Evolutionary conservation across 768 basidiomycete species (phyloP), one percentile per base, ranked within the genome.

Genomic region (Russula virescens): DNA sequence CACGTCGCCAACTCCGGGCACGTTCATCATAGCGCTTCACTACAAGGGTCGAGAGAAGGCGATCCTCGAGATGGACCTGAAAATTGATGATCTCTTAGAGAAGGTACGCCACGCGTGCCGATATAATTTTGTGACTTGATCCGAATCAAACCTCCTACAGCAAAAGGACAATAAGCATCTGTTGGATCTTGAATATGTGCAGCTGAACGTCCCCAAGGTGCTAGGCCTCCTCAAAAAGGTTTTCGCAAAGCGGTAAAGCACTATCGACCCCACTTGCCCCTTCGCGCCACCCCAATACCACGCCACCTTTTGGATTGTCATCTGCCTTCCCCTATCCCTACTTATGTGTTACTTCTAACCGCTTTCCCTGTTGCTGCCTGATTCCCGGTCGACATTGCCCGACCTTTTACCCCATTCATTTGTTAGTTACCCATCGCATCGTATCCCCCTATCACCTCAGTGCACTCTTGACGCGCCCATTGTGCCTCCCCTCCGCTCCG

Each of bases 1-100:
- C 73, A 95, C 91, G 28, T 98, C 95, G 38, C 97, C 97, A 1
- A 91, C 93, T 9, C 96, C 97, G 0, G 97, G 97, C 51, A 97
- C 97, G 10, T 99, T 98, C 75, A 95, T 99, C 73, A 99, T 99
- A 67, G 97, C 96, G 4, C 79, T 99, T 56, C 96, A 98, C 75
- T 99, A 98, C 79, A 98, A 97, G 75, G 97, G 97, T 46, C 85
- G 97, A 21, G 97, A 99, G 71, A 98, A 98, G 78, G 96, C 97
- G 19, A 98, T 99, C 69, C 83, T 98, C 42, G 97, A 99, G 81
- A 98, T 98, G 97, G 94, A 97, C 76, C 83, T 98, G 58, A 98
- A 98, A 79, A 97, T 98, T 69, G 96, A 99, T 74, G 96, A 99
- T 76, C 75, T 98, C 66, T 76, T 98, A 71, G 96, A 98, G 75